Evolutionary conservation across 768 basidiomycete species (phyloP), one percentile per base, ranked within the genome.

Genomic region (Boletus coccyginus): DNA sequence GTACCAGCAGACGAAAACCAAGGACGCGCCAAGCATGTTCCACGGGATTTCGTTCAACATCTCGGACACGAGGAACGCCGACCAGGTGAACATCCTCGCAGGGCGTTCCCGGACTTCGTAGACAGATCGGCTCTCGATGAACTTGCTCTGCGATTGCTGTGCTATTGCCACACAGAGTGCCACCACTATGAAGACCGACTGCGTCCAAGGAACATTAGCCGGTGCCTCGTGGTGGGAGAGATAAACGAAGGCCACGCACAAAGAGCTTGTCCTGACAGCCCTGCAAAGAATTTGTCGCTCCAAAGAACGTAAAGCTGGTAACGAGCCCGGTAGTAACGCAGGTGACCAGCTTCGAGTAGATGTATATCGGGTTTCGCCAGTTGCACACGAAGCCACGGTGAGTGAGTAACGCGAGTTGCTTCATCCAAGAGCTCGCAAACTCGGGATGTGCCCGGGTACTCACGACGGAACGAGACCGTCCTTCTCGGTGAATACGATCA

Each of bases 51-150:
- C 79, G 36, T 71, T 71, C 11, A 84, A 53, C 21, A 85, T 68
- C 59, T 81, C 79, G 0, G 83, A 74, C 0, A 81, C 77, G n/a
- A 83, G 57, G 32, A 85, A 71, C 0, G 83, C 80, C 0, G 80
- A 76, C 85, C 85, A 87, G 60, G 75, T 75, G 66, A 86, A 88
- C 77, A 83, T 86, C 45, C 79, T 74, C 47, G 82, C 83, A 0
- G 85, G 82, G 7, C 81, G 75, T 68, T 88, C 86, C 39, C 86
- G 79, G 49, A 84, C 76, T 59, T 86, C 83, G 59, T 85, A 87
- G 36, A 88, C 71, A 6, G 67, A 74, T 24, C 85, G 80, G 60
- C 78, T 77, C 10, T 72, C 68, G 52, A 88, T 76, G 70, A 81
- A 86, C 36, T 78, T 79, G 9, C 81, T 74, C 62, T 85, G 85